Evolutionary conservation across 345 rosid genomes (phyloP), one percentile per base, ranked within the genome.

Genomic region (Hibiscus trionum): DNA sequence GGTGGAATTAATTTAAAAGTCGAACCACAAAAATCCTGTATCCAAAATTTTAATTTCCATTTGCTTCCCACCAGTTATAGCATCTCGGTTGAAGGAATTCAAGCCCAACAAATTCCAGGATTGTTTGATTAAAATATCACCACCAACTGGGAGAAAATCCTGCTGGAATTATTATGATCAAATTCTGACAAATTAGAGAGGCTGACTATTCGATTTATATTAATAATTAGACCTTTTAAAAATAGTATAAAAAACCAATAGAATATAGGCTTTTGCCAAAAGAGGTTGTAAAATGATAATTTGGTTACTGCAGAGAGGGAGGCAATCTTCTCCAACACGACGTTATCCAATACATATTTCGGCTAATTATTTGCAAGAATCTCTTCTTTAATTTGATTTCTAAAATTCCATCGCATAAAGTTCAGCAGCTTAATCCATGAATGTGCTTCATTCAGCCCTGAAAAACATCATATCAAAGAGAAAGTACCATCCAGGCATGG

Each of bases 381-480:
- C 55, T 65, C 17, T 39, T 50, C 35, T 68, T 57, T 52, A 12
- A 29, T 76, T 65, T 68, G 75, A 73, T 71, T 68, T 58, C 68
- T 17, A 21, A 44, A 44, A 44, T 21, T 2, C 2, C 27, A 59
- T 66, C 9, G 2, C 61, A 3, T 0, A 6, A 53, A 47, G 19
- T 60, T 62, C 66, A 24, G 61, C 60, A 6, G 50, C 66, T 73
- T 24, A 56, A 50, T 42, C 77, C 26, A 49, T 49, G 53, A 46
- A 55, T 62, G 46, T 60, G 17, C 61, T 31, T 72, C 52, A 11
- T 52, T 46, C 71, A 77, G 44, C 53, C 35, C 75, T 57, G 62
- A 50, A 49, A 59, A 24, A 42, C 19, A 15, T 47, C 61, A 58
- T 58, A n/a, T 11, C 21, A 26, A 46, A 29, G 55, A 1, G 17